These are phyloP conservation scores for Physcomitrellopsis africana DNA, from an alignment of 225 moss, liverwort and hornwort genomes.

Conservation along the genomic window DNA sequence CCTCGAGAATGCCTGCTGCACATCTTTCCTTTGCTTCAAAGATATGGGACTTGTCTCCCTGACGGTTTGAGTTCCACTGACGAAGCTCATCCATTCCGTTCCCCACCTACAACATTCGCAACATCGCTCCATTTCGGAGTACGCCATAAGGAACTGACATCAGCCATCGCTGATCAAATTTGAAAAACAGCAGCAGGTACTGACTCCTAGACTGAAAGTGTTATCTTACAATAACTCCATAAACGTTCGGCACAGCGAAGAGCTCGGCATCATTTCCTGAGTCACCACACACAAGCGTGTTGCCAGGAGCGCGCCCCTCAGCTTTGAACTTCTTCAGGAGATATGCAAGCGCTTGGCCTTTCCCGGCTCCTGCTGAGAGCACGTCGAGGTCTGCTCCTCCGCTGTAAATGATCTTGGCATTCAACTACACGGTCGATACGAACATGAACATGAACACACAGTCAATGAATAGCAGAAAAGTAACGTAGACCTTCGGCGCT, in stretches of 20 bases:
- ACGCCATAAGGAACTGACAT: background rate
- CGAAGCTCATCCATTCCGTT: constrained; percentile 98
- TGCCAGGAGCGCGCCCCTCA: constrained; percentile 67
- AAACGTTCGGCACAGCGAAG: constrained; percentile 79
- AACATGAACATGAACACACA: constrained; percentile 16
- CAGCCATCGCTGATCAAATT: background rate
- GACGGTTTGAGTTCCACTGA: constrained; percentile 73
- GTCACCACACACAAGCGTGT: constrained; percentile 94
- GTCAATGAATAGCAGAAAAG: constrained; percentile 14
- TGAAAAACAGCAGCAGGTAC: background rate
- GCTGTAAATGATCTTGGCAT: constrained; percentile 86
- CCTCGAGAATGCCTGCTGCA: constrained; percentile 94
- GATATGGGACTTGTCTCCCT: constrained; percentile 68
- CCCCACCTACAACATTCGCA: constrained; percentile 61
- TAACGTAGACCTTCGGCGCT: background rate
- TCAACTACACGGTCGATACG: constrained; percentile 50
- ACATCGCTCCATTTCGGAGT: background rate
- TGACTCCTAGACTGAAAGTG: background rate
- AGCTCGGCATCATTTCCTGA: constrained; percentile 99
- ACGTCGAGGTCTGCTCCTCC: constrained; percentile 93
- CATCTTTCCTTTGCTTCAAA: constrained; percentile 83
- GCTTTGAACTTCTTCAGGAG: constrained; percentile 76
- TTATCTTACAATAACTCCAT: constrained; percentile 87
- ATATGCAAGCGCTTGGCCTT: constrained; percentile 94
- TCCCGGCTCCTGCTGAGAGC: constrained; percentile 89